phyloP scores from a whole-genome alignment of 805 yeast genomes.

The Starmerella powellii region DNA sequence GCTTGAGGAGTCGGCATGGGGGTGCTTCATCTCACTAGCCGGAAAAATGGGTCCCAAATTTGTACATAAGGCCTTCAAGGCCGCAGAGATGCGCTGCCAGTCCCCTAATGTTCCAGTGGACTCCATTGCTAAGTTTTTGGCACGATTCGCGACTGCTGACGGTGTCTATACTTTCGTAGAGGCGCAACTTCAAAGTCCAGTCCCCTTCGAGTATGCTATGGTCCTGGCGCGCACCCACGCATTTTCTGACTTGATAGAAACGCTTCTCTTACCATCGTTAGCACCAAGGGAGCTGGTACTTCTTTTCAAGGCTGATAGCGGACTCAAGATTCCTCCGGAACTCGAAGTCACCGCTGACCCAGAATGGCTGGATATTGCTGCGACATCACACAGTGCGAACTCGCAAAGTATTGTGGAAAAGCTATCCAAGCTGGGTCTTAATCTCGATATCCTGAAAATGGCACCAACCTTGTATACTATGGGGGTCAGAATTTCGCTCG shows the following conservation, averaged over 20 bases:
- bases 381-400: slow-evolving; percentile 9
- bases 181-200: slow-evolving; percentile 3
- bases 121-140: slow-evolving; percentile 9
- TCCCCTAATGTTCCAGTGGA: slow-evolving; percentile 5
- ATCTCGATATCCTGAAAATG: slow-evolving; percentile 3
- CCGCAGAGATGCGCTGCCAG: slow-evolving; percentile 13
- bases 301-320: slow-evolving; percentile 1
- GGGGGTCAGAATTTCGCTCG: slow-evolving; percentile 6
- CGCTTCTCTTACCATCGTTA: background rate
- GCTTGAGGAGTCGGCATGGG: slow-evolving; percentile 22
- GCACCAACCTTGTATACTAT: slow-evolving; percentile 4
- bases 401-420: slow-evolving; percentile 14
- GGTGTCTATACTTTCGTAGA: slow-evolving; percentile 2
- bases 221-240: slow-evolving; percentile 7
- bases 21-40: slow-evolving; percentile 21
- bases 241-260: slow-evolving; percentile 3
- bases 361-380: slow-evolving; percentile 16
- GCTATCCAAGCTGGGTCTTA: slow-evolving; percentile 1
- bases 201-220: slow-evolving; percentile 7
- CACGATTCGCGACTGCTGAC: slow-evolving; percentile 2
- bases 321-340: background rate
- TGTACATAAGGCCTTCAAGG: slow-evolving; percentile 3
- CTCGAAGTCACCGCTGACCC: slow-evolving; percentile 2
- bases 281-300: background rate
- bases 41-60: slow-evolving; percentile 10